Evolutionary conservation across 1,284 basidiomycete genomes (phyloP), one percentile per base, ranked within the genome.

Genomic region (Sanghuangporus weigelae): DNA sequence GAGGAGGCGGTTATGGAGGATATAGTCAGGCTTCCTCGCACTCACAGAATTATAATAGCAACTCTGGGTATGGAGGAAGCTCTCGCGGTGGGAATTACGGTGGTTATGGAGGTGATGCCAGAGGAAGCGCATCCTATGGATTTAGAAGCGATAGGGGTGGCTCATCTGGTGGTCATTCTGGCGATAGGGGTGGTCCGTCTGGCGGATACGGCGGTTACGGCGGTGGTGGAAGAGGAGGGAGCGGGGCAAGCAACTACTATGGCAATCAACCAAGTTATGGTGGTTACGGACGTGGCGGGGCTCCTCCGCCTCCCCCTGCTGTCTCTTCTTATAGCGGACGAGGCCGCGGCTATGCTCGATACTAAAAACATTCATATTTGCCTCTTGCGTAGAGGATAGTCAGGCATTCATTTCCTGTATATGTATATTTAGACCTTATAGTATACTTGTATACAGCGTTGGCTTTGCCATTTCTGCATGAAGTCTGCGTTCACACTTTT

Each of bases 31-130:
- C 36, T 39, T 65, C 26, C 66, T 46, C 44, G 10, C 21, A 46
- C 44, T 19, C 16, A 46, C 44, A 46, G 16, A 46, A n/a, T 19
- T 46, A 51, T 26, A 23, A 23, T 51, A 44, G 42, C 56, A 64
- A 60, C n/a, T 42, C 54, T 55, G 60, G 60, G 36, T 48, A 48
- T 40, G 72, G 73, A 23, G 51, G 62, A 21, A 56, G 46, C 57
- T 46, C 63, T 42, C 59, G 58, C 31, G 64, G 63, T 39, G 44
- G 44, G 16, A 71, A 72, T 16, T 75, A 77, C 67, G 73, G 66
- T 11, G 69, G 69, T 62, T 71, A 73, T 51, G 75, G 76, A 51
- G 69, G 77, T 62, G 75, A 64, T 10, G 78, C 59, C 66, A 78
- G 71, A 36, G 67, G 62, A 62, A 67, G 68, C 8, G 63, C 62